Base-by-base conservation (phyloP, 208 protist genomes). In the Entamoeba invadens region DNA sequence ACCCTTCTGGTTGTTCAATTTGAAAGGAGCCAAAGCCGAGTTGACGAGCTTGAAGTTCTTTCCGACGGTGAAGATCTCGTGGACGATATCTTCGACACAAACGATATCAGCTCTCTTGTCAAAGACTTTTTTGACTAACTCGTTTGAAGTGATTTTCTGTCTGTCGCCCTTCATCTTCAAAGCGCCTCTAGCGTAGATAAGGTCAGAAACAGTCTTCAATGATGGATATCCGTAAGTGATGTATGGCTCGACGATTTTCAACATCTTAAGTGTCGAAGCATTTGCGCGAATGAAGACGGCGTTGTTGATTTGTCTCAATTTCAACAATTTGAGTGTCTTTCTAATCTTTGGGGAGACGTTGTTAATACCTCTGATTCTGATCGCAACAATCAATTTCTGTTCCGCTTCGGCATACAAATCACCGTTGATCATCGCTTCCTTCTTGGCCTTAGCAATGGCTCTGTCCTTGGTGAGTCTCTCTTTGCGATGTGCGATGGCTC, bases 121-220 rank as follows among this genome's bases (percentile, higher is more conserved):
- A 94, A 99, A 98, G 93, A 95, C 95, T 91, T 98, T 94, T 96
- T 98, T 97, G 95, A 99, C 97, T 93, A 99, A 96, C 57, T 96
- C 96, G 96, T 99, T 99, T 95, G 98, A 96, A 93, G 93, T 96
- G 95, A 99, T 97, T 95, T 98, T 98, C 94, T 99, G 96, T 95
- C 99, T 98, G 96, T 99, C 97, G 46, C 96, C 96, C 96, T 99
- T 98, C 94, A 99, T 94, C 96, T 99, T 99, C 93, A 97, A 97
- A 97, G 97, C 97, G 92, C 99, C 99, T 94, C 99, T 98, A 97
- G 99, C 99, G 97, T 99, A 99, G 94, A 99, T 96, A 45, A 99
- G 96, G 57, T 98, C 97, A 46, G 97, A 96, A 45, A 99, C 97
- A 6, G 98, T 98, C 95, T 98, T 97, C 35, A 99, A 96, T 93